Conservation (phyloP, 2,329 filamentous ascomycete species). For the Colletotrichum tropicale region DNA sequence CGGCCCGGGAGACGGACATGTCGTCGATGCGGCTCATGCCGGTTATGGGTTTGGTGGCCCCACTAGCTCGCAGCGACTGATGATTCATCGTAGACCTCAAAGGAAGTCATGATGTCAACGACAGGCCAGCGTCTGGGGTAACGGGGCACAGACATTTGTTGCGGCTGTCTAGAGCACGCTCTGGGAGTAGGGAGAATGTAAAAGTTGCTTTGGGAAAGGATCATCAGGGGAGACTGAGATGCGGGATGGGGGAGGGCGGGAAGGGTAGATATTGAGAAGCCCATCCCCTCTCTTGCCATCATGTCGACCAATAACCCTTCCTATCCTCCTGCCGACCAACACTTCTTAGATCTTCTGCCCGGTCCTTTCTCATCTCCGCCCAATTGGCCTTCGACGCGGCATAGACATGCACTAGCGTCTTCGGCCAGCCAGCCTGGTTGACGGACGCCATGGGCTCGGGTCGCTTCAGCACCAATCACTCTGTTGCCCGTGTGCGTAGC, state of each 20-base stretch:
- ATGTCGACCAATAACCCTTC: fast-evolving
- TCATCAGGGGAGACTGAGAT: background rate
- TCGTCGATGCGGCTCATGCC: background rate
- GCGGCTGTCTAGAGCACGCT: background rate
- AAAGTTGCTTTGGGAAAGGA: background rate
- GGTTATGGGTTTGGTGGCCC: background rate
- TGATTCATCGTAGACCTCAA: slow-evolving; percentile 7
- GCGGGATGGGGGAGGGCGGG: background rate
- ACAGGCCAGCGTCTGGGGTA: background rate
- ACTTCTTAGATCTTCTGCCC: background rate
- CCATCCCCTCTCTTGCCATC: background rate
- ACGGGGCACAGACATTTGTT: background rate
- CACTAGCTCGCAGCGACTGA: background rate
- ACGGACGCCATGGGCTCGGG: background rate
- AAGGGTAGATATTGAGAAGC: background rate
- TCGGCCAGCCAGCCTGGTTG: background rate
- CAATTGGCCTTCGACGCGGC: background rate
- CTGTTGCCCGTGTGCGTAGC: fast-evolving
- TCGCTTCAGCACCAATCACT: background rate
- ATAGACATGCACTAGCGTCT: background rate
- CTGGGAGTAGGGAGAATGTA: background rate
- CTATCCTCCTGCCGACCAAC: background rate
- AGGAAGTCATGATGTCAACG: slow-evolving; percentile 15
- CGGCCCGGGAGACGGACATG: background rate
- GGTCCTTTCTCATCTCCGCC: fast-evolving